Evolutionary conservation across 2,329 filamentous ascomycete species (phyloP), one percentile per base, ranked within the genome.

Genomic region (Aspergillus chevalieri): DNA sequence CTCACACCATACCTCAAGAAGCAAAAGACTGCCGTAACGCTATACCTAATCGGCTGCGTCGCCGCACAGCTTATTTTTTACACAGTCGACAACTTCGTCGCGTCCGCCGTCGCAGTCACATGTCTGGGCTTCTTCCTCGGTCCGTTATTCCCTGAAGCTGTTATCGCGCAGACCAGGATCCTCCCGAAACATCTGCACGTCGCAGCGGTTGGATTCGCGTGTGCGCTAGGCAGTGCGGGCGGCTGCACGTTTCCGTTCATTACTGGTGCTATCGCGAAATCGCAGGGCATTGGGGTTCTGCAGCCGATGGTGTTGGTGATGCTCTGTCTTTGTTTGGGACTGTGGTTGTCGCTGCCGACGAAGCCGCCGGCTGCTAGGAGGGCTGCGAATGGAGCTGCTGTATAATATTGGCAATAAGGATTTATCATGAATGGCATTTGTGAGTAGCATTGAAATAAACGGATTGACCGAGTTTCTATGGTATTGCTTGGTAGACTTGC

Each of bases 101-200:
- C 86, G 33, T 86, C 84, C 0, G 82, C 85, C n/a, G 74, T 89
- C 19, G 82, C 85, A 28, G 83, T 89, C 14, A 74, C 79, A 0
- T 70, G 89, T 1, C 76, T 89, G 51, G 87, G 87, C 0, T 86
- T 90, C 73, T 87, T 90, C 60, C 75, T 90, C 0, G 88, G 87
- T 0, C 87, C 88, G 0, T 68, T 91, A 34, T 91, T 89, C 61
- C 86, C 87, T 0, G 84, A 83, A 3, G 85, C 81, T 3, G 78
- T 92, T 19, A 82, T 89, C 3, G 81, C 80, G 1, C 80, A 81
- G 3, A 87, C 86, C 0, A 88, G 86, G 56, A 72, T 91, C 6
- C 72, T 92, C 2, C 86, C 87, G 0, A 76, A 74, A 39, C 78
- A 87, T 54, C 74, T 89, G 34, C 88, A 93, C 58, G 84, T 91